A percentile compares a stretch with the other conserved stretches of the same genome.
Evolutionary conservation across 345 rosid species (phyloP).

Genomic region (Acer negundo): DNA sequence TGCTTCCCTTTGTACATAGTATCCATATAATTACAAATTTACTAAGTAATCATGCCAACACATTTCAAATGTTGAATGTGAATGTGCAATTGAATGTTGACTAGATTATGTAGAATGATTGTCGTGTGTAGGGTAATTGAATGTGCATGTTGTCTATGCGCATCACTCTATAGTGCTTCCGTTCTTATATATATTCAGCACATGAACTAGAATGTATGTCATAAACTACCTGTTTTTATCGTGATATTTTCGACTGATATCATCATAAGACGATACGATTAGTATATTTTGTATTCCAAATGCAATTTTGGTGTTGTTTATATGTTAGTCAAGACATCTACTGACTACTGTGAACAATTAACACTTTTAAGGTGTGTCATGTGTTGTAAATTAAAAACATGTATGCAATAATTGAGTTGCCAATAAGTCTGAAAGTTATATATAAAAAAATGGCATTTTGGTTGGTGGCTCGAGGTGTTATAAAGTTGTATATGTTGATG

Average conservation of each 20-base stretch:
- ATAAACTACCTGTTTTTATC: no score
- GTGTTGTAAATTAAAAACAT: not conserved
- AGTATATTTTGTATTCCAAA: no score
- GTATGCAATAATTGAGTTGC: not conserved
- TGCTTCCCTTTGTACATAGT: not conserved
- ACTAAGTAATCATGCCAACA: not conserved
- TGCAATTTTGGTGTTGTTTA: not conserved
- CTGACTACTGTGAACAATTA: not conserved
- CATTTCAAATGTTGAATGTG: no score
- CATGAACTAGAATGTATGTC: no score
- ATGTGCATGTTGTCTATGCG: not conserved
- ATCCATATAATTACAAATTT: not conserved
- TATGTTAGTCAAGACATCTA: not conserved
- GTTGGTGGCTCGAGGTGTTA: slow-evolving; percentile 15
- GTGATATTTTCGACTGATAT: not conserved
- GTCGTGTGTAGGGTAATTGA: no score
- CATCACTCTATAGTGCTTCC: not conserved
- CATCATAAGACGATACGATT: not conserved
- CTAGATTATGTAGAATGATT: no score
- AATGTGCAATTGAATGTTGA: no score
- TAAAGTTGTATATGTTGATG: not conserved
- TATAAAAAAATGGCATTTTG: not conserved
- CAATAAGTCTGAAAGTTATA: not conserved
- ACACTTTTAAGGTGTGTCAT: no score
- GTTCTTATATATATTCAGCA: not conserved